Percentiles rank a stretch among this genome's conserved stretches.
Conservation (phyloP, 306 rosid species). For the Quercus glauca region DNA sequence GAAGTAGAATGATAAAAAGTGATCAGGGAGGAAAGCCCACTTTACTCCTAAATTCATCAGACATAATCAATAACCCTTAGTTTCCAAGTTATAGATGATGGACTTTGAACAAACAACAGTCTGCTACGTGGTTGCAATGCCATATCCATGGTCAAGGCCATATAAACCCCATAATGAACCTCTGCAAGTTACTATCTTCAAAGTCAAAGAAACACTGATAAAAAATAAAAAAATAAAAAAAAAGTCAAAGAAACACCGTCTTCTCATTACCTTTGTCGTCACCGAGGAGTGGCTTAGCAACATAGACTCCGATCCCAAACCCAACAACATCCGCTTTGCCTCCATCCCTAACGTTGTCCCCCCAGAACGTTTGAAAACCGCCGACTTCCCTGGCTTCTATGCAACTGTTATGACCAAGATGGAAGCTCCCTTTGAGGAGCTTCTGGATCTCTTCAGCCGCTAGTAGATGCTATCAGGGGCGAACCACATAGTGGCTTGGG, state of each 20-base stretch:
- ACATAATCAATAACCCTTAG: too few relatives aligned
- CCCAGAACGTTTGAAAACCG: conserved; percentile 2
- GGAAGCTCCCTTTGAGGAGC: conserved; percentile 22
- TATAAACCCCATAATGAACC: conserved; percentile 31
- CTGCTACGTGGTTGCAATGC: conserved; percentile 35
- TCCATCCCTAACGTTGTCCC: conserved; percentile 27
- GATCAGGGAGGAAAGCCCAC: too few relatives aligned
- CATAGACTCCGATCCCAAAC: neutral
- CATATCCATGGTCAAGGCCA: conserved; percentile 42
- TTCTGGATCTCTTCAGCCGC: conserved; percentile 15
- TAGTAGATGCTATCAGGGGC: neutral
- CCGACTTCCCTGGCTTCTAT: conserved; percentile 9
- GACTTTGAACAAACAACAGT: neutral
- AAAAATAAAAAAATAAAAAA: too few relatives aligned
- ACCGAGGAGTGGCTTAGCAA: conserved; percentile 26
- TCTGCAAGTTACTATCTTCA: conserved; percentile 33
- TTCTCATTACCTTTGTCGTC: conserved; percentile 22
- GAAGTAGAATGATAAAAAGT: too few relatives aligned
- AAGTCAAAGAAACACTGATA: neutral
- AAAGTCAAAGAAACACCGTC: neutral
- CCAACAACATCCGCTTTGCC: conserved; percentile 1
- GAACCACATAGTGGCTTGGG: too few relatives aligned
- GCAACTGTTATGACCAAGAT: conserved; percentile 18
- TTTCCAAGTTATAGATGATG: too few relatives aligned
- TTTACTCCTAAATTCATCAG: too few relatives aligned